These are phyloP conservation scores for Colletotrichum sansevieriae DNA, from an alignment of 2,329 filamentous ascomycete genomes.

Conservation along the genomic window DNA sequence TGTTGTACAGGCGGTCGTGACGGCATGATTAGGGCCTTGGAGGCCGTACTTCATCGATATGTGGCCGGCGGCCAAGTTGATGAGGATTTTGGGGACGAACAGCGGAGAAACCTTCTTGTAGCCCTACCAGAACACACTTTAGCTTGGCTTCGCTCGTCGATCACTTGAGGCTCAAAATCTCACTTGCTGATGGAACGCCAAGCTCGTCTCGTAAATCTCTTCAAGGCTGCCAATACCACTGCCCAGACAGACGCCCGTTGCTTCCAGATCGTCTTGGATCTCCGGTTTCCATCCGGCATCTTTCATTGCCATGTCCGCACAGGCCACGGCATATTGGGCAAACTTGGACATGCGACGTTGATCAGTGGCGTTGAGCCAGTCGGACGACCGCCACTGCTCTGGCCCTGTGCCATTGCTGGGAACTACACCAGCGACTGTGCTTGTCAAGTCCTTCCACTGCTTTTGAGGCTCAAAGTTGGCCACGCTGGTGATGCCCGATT, in stretches of 20 bases:
- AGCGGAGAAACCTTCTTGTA: conserved; percentile 94
- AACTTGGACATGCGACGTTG: conserved; percentile 89
- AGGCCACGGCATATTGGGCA: conserved; percentile 90
- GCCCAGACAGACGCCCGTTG: conserved; percentile 90
- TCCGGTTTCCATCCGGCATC: conserved; percentile 83
- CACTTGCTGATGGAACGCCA: conserved; percentile 81
- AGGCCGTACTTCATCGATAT: conserved; percentile 94
- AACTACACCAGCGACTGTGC: conserved; percentile 86
- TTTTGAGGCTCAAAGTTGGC: conserved; percentile 67
- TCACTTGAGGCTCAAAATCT: conserved; percentile 48
- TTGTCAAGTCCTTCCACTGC: conserved; percentile 80
- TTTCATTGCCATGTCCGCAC: conserved; percentile 84
- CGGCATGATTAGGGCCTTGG: conserved; percentile 90
- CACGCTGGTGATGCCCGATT: conserved; percentile 85
- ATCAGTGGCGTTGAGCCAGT: conserved; percentile 68
- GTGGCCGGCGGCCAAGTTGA: conserved; percentile 95
- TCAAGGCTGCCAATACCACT: conserved; percentile 96
- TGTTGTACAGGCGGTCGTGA: conserved; percentile 95
- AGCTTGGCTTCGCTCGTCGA: conserved; percentile 31
- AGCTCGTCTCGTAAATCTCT: conserved; percentile 86
- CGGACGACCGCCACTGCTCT: conserved; percentile 62
- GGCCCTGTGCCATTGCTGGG: conserved; percentile 61
- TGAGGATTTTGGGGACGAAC: conserved; percentile 92
- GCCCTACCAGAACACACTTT: conserved; percentile 66
- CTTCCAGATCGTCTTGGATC: conserved; percentile 73